Base-by-base conservation (phyloP, 2,329 filamentous ascomycete genomes). In the Penicillium sp. region DNA sequence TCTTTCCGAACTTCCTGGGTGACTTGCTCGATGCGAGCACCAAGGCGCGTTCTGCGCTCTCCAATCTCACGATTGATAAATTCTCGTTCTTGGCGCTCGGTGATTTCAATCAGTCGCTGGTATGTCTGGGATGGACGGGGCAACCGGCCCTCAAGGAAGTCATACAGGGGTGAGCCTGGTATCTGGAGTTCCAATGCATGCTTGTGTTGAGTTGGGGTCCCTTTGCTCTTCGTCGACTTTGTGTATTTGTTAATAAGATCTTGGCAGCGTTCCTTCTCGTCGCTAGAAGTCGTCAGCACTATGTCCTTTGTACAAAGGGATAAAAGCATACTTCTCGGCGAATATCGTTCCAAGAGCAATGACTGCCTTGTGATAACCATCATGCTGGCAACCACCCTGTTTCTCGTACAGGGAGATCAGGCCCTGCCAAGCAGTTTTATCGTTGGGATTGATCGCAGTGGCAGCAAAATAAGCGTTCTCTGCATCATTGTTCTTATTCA, bases 361-460 rank as follows among this genome's bases (percentile, higher is more conserved):
- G 2, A 87, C 88, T 1, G 89, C 89, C 44, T 85, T 78, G 46
- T 89, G 87, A 69, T 96, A 96, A 47, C 87, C 82, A 53, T 84
- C 81, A 14, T 97, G 77, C 66, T 88, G 89, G 53, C 82, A 81
- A 31, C 78, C 74, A 16, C 85, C 87, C 68, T 92, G 89, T 65
- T 85, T 88, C 75, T 96, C 90, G 70, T 91, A 97, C 31, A 97
- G 75, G 67, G 87, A 89, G 72, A 94, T 83, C 44, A 99, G 79
- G 1, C 94, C 94, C 71, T 96, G 89, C 91, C 90, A 97, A 62
- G 89, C 89, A 66, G 93, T 89, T n/a, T 85, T 79, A 64, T 97
- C 92, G 18, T 84, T 79, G 1, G 87, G 84, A 61, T 90, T 92
- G 59, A 90, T 78, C 20, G 81, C 79, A 6, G 89, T 84, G 1